phyloP scores from a whole-genome alignment of 108 stramenopile genomes.

The Cyclostephanos invisitatus region DNA sequence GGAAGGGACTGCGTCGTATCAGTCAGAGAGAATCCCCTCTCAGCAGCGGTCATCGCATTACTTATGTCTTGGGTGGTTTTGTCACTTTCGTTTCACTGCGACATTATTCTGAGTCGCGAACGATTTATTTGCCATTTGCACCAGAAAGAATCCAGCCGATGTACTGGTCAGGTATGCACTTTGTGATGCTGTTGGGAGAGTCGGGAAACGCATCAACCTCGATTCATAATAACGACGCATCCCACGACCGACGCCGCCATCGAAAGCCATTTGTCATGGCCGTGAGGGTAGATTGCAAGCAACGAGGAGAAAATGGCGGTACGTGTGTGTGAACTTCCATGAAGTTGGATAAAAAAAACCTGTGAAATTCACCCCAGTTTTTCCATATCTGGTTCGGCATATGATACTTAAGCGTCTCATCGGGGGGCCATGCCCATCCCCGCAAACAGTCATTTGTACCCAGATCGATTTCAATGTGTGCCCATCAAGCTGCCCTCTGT shows the following conservation, averaged over 20 bases:
- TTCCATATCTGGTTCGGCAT: not conserved
- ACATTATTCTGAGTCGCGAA: constrained; percentile 60
- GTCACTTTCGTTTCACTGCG: constrained; percentile 72
- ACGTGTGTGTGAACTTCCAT: not conserved
- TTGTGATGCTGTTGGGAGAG: constrained; percentile 61
- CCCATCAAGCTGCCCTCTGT: constrained; percentile 26
- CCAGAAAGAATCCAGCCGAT: constrained; percentile 57
- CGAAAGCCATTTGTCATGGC: constrained; percentile 30
- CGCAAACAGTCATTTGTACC: not conserved
- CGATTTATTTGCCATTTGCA: constrained; percentile 76
- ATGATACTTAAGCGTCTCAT: not conserved
- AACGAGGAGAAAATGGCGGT: constrained; percentile 7
- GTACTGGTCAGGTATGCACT: constrained; percentile 59
- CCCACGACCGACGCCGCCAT: constrained; percentile 33
- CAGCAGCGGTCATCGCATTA: not conserved
- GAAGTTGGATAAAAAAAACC: too few species aligned
- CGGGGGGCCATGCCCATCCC: not conserved
- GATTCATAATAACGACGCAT: constrained; percentile 20
- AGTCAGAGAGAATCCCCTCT: not conserved
- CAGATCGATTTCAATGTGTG: constrained; percentile 36
- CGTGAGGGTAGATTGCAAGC: constrained; percentile 37
- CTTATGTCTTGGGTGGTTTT: constrained; percentile 61
- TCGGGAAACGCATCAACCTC: not conserved
- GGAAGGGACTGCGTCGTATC: constrained; percentile 34
- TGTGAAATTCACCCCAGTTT: not conserved